phyloP scores from a whole-genome alignment of 305 asterid species.

The Solanum hybrid region DNA sequence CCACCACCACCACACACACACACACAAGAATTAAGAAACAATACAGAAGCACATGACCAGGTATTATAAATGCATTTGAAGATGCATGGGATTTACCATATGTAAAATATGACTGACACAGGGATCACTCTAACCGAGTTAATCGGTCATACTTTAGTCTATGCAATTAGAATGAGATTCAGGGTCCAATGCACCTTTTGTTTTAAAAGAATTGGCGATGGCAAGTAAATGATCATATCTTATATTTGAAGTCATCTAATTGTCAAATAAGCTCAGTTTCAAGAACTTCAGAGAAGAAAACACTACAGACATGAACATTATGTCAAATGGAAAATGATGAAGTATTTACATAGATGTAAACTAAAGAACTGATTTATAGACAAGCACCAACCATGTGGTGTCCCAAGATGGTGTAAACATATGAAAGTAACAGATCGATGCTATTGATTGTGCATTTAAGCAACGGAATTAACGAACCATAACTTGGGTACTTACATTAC shows the following conservation, averaged over 20 bases:
- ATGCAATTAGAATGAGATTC: neutral
- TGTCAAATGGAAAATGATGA: neutral
- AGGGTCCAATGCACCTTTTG: neutral
- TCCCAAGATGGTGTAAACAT: neutral
- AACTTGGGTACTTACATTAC: constrained; percentile 32
- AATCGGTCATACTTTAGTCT: neutral
- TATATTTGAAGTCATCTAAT: neutral
- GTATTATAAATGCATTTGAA: neutral
- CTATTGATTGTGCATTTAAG: neutral
- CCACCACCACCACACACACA: neutral
- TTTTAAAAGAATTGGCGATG: neutral
- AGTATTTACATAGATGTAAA: neutral
- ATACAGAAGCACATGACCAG: neutral
- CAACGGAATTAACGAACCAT: neutral
- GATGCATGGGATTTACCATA: neutral
- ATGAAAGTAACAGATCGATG: neutral
- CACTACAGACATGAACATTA: neutral
- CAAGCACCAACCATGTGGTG: neutral
- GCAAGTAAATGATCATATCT: neutral
- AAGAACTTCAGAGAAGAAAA: neutral
- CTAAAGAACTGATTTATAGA: neutral
- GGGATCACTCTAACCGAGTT: neutral
- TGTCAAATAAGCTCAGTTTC: neutral
- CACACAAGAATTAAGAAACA: neutral
- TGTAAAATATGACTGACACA: neutral